Conservation (phyloP, 2,329 filamentous ascomycete genomes). For the Colletotrichum eleusines region DNA sequence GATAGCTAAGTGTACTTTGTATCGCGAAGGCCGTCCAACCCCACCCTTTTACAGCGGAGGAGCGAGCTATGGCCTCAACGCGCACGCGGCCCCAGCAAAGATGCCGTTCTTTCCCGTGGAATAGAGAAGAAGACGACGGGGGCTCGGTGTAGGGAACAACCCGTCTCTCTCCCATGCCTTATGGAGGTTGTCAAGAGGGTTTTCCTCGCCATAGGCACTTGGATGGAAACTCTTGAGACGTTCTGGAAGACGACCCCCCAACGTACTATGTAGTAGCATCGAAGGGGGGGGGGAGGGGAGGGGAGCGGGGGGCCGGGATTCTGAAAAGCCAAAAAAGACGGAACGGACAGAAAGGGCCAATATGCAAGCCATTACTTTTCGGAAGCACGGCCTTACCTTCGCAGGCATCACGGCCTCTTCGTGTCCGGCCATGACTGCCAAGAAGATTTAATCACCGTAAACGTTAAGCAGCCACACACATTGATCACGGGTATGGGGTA, state of each 20-base stretch:
- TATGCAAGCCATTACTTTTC: neutral
- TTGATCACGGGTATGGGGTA: neutral
- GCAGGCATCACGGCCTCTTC: neutral
- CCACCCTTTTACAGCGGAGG: neutral
- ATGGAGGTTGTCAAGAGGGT: conserved; percentile 25
- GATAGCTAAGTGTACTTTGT: neutral
- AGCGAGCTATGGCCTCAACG: neutral
- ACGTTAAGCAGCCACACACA: neutral
- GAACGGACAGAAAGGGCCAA: neutral
- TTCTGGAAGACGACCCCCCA: conserved; percentile 30
- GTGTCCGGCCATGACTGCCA: neutral
- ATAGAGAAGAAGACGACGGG: neutral
- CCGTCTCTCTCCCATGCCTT: neutral
- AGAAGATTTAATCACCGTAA: neutral
- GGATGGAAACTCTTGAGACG: conserved; percentile 20
- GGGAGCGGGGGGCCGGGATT: too few species aligned
- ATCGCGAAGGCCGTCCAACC: neutral
- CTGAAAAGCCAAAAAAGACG: too few species aligned
- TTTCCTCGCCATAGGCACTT: neutral
- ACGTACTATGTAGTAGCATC: neutral
- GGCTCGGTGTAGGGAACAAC: conserved; percentile 18
- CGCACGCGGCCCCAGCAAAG: neutral
- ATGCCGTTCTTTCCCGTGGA: neutral
- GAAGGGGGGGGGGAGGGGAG: neutral
- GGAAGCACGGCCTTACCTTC: neutral